Evolutionary conservation across 2,329 filamentous ascomycete genomes (phyloP), one percentile per base, ranked within the genome.

Genomic region (Bretziella fagacearum): DNA sequence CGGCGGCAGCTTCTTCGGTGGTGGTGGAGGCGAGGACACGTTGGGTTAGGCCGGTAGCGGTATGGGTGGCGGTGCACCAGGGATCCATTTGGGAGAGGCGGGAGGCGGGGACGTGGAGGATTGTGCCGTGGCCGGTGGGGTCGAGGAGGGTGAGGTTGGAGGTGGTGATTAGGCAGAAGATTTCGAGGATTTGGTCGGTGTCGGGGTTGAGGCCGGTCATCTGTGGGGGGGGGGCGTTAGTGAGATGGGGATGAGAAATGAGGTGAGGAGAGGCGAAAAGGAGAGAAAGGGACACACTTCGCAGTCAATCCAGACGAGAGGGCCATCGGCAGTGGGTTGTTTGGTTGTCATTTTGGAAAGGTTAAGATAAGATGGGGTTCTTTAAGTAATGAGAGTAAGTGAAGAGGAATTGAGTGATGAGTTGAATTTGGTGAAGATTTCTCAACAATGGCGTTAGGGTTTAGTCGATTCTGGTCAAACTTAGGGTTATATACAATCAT

Each of bases 101-200:
- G 46, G 74, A 67, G 56, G 77, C 68, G 1, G 77, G 68, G 56
- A 84, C 83, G 59, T 89, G 80, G 49, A 98, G 73, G 39, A 89
- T 69, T 23, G 73, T 74, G 57, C 93, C 84, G 69, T 82, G 94
- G 54, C 89, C 89, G 26, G 70, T 61, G 20, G 77, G 66, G 51
- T 94, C 85, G 22, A 93, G 63, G 27, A 93, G 61, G 49, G 83
- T 73, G 17, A 98, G 73, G 52, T 85, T 68, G 46, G 77, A 73
- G 54, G 87, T 82, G 6, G 91, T 98, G 59, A 98, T 74, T 62
- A 93, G 81, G 65, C 87, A 95, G 62, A 81, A 89, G 49, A 96
- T 81, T 56, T 93, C 86, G 58, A 96, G 77, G 57, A 96, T 91
- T 48, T 79, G 78, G 58, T 96, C 89, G 26, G 68, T 76, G 50